phyloP scores from a whole-genome alignment of 305 asterid genomes.

The Petunia hybrid region DNA sequence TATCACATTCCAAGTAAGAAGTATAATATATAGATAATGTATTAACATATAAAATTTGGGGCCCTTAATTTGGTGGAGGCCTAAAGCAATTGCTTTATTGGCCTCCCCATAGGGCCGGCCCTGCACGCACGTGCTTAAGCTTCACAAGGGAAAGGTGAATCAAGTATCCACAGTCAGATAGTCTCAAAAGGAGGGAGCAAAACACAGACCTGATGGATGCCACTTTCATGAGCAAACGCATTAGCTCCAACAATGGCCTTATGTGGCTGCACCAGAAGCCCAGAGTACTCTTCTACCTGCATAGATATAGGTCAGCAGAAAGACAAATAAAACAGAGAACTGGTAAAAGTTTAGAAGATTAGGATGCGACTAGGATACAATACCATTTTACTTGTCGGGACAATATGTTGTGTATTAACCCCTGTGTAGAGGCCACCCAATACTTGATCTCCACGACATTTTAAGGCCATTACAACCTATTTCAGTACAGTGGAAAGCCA shows the following conservation, averaged over 20 bases:
- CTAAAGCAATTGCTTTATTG: too few relatives aligned
- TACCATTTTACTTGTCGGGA: slow-evolving; percentile 95
- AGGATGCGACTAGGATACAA: not conserved
- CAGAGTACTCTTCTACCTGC: slow-evolving; percentile 95
- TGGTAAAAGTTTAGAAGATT: not conserved
- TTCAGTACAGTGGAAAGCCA: not conserved
- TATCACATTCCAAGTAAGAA: too few relatives aligned
- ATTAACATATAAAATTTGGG: too few relatives aligned
- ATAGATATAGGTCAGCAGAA: slow-evolving; percentile 33
- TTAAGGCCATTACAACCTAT: slow-evolving; percentile 94
- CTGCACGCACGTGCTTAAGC: not conserved
- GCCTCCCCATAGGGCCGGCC: too few relatives aligned
- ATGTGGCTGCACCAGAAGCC: slow-evolving; percentile 93
- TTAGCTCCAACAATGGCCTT: slow-evolving; percentile 98
- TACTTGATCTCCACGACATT: slow-evolving; percentile 84
- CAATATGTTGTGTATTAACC: slow-evolving; percentile 73
- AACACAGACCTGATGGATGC: slow-evolving; percentile 88
- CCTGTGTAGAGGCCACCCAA: slow-evolving; percentile 85
- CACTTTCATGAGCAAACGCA: slow-evolving; percentile 99
- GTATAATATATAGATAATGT: too few relatives aligned
- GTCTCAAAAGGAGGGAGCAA: not conserved
- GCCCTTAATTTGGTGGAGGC: too few relatives aligned
- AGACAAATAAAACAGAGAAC: slow-evolving; percentile 24
- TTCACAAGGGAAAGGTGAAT: not conserved
- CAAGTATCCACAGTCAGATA: not conserved